Percentiles rank a stretch among this genome's conserved stretches.
Conservation (phyloP, 2,329 filamentous ascomycete genomes). For the Pestalotiopsis sp. region DNA sequence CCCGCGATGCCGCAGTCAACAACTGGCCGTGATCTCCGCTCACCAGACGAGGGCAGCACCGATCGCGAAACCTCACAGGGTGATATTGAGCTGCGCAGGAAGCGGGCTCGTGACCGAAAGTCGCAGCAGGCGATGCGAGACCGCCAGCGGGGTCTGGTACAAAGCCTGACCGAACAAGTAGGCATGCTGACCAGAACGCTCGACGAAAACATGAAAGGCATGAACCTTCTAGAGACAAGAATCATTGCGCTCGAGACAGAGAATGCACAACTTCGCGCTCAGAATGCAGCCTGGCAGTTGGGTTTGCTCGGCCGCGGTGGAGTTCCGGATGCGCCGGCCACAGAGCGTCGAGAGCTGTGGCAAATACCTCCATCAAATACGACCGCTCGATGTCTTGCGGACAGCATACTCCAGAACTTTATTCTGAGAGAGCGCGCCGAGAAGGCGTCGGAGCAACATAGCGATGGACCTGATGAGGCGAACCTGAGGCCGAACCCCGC, state of each 20-base stretch:
- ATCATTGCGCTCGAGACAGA: slow-evolving; percentile 27
- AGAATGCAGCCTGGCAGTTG: slow-evolving; percentile 31
- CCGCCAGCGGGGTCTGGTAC: slow-evolving; percentile 33
- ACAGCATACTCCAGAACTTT: slow-evolving; percentile 32
- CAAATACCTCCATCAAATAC: slow-evolving; percentile 26
- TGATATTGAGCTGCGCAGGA: slow-evolving; percentile 30
- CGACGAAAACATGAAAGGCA: slow-evolving; percentile 24
- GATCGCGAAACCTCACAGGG: background rate
- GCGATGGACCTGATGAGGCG: background rate
- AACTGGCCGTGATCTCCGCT: background rate
- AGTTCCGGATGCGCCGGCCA: background rate
- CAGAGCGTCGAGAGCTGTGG: slow-evolving; percentile 21
- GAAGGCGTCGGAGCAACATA: slow-evolving; percentile 12
- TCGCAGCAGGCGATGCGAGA: slow-evolving; percentile 37
- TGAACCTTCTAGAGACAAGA: slow-evolving; percentile 21
- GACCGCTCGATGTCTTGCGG: slow-evolving; percentile 26
- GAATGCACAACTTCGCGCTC: slow-evolving; percentile 30
- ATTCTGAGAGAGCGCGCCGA: slow-evolving; percentile 23
- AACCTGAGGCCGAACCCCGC: slow-evolving; percentile 25
- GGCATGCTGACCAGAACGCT: slow-evolving; percentile 25
- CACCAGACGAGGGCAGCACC: background rate
- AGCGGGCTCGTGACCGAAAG: slow-evolving; percentile 33
- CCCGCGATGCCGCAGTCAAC: background rate
- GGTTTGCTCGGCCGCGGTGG: slow-evolving; percentile 27
- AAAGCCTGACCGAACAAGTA: slow-evolving; percentile 32